phyloP scores from a whole-genome alignment of 1,284 basidiomycete genomes.

The Cerrena zonata region DNA sequence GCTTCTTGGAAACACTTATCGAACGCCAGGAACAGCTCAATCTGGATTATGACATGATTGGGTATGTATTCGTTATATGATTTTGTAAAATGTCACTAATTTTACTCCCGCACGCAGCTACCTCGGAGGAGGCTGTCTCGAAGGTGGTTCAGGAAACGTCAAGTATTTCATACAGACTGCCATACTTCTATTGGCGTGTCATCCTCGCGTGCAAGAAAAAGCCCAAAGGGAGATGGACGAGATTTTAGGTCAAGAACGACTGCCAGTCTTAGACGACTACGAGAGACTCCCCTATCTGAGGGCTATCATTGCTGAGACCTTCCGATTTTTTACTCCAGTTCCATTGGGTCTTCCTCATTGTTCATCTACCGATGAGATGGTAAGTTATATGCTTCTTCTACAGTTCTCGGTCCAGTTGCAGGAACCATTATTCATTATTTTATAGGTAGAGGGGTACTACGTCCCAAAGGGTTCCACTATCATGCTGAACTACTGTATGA shows the following conservation, averaged over 20 bases:
- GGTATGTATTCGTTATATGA: conserved; percentile 5
- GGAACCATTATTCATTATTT: too few species aligned
- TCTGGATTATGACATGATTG: conserved; percentile 8
- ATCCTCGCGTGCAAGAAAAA: conserved; percentile 27
- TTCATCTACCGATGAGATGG: conserved; percentile 1
- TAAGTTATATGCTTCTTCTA: not conserved
- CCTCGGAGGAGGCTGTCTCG: conserved; percentile 7
- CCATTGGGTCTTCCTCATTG: conserved; percentile 2
- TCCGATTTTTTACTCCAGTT: not conserved
- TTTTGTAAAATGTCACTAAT: not conserved
- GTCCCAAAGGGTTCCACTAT: conserved; percentile 5
- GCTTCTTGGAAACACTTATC: conserved; percentile 13
- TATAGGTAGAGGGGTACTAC: conserved; percentile 1
- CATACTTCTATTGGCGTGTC: conserved; percentile 24
- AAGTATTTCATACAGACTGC: conserved; percentile 19
- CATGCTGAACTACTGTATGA: conserved; percentile 6
- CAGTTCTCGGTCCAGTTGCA: too few species aligned
- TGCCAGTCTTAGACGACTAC: conserved; percentile 30
- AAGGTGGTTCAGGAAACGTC: conserved; percentile 8
- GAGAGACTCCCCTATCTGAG: conserved; percentile 30
- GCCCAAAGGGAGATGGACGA: conserved; percentile 33
- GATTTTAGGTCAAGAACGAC: conserved; percentile 27
- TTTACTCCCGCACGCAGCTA: not conserved
- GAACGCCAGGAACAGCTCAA: conserved; percentile 6
- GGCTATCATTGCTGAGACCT: conserved; percentile 22